Percentiles rank a stretch among this genome's conserved stretches.
Evolutionary conservation across 176 grass and related monocot species (phyloP).

Genomic region (Aegilops tauschii): DNA sequence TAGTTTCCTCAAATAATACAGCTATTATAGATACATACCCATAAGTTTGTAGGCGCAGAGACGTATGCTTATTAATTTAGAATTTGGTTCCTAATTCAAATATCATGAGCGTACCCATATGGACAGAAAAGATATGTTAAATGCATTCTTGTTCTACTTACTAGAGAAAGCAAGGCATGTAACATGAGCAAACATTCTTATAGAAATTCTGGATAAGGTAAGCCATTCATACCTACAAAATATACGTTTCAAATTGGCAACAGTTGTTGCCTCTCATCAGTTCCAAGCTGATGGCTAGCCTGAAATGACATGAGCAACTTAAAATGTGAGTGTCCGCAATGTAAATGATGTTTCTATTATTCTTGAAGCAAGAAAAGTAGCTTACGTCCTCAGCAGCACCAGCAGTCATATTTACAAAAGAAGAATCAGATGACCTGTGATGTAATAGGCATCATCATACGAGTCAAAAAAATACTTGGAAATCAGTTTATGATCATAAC

Average conservation of each 20-base stretch:
- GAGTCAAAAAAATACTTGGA: not conserved
- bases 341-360: not conserved
- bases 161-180: conserved; percentile 15
- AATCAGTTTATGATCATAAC: not conserved
- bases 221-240: conserved; percentile 42
- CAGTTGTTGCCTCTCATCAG: conserved; percentile 80
- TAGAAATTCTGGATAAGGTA: not conserved
- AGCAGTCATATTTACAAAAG: conserved; percentile 99
- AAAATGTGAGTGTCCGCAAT: not conserved
- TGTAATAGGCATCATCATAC: not conserved
- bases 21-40: not conserved
- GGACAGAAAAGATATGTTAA: not conserved
- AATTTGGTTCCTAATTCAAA: not conserved
- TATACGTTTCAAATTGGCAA: conserved; percentile 62
- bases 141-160: not conserved
- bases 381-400: conserved; percentile 85
- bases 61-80: not conserved
- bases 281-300: conserved; percentile 60
- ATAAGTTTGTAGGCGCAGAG: not conserved
- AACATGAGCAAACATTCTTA: not conserved
- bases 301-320: conserved; percentile 33
- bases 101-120: not conserved
- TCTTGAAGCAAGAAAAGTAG: not conserved
- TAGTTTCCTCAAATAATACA: not conserved
- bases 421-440: conserved; percentile 77